Conservation (phyloP, 352 stramenopile species). For the Phytophthora cryptogea region DNA sequence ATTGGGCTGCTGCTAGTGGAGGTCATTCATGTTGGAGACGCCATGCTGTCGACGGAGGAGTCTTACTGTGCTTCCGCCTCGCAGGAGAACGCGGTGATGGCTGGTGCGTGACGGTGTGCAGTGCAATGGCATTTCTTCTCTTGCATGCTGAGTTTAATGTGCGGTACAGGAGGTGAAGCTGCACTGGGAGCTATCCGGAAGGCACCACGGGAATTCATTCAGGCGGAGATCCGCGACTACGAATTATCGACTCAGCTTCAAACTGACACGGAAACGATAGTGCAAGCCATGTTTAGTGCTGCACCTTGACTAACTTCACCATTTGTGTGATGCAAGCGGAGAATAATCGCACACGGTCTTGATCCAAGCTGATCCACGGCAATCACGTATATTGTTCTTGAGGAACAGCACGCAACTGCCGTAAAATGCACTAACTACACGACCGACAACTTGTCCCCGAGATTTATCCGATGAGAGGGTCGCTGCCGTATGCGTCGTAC, state of each 20-base stretch:
- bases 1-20: constrained; percentile 26
- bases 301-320: constrained; percentile 9
- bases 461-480: constrained; percentile 39
- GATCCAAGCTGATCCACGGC: constrained; percentile 8
- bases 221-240: constrained; percentile 30
- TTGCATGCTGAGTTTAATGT: constrained; percentile 1
- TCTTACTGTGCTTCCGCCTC: background rate
- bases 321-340: background rate
- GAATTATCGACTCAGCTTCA: constrained; percentile 27
- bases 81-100: constrained; percentile 16
- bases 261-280: constrained; percentile 34
- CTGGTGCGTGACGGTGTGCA: constrained; percentile 19
- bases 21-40: constrained; percentile 33
- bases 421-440: constrained; percentile 27
- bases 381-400: constrained; percentile 16
- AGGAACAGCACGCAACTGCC: constrained; percentile 10
- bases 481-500: constrained; percentile 44
- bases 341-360: constrained; percentile 2
- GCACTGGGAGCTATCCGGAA: constrained; percentile 31
- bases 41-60: constrained; percentile 19
- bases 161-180: constrained; percentile 25
- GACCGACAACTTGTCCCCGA: constrained; percentile 6
- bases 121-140: background rate
- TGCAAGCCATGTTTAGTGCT: constrained; percentile 35
- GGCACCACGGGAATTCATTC: constrained; percentile 16